Evolutionary conservation across 2,329 filamentous ascomycete species (phyloP), one percentile per base, ranked within the genome.

Genomic region (Stagonosporopsis rhizophila): DNA sequence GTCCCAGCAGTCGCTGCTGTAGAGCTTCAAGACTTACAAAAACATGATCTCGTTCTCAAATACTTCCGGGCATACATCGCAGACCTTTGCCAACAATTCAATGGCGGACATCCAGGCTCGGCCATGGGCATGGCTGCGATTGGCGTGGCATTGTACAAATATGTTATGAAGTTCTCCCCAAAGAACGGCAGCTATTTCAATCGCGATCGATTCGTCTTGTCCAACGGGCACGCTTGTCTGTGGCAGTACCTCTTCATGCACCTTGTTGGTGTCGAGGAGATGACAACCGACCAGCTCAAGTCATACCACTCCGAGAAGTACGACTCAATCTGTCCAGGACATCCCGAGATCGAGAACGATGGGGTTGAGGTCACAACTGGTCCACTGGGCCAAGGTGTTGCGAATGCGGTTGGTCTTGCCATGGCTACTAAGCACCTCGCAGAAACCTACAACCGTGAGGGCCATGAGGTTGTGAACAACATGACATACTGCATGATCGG

Each of bases 81-180:
- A 28, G 48, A 51, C n/a, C 39, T 51, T 17, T 51, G 39, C 14
- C 48, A 52, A 39, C 49, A 52, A 17, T 51, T 51, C 48, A 51
- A 51, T 44, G 48, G 48, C 9, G 48, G 48, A 12, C 48, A 51
- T n/a, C 48, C 48, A 19, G 48, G 48, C 19, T 61, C 59, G 20
- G 83, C 82, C 17, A 86, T 87, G 69, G 83, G 84, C 34, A 87
- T 87, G 77, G 85, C 84, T 20, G 85, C 83, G 4, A 87, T 88
- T 51, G 85, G 85, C 9, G 77, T 87, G 20, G 82, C 85, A 0
- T 69, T 87, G 3, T 88, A 82, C 80, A 87, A 86, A 63, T 86
- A 88, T 66, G 77, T 78, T 5, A 88, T 88, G 86, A 78, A 78
- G 41, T 88, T 86, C 65, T 80, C 82, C 2, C 85, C 85, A 0